These are phyloP conservation scores for Tetracladium setigerum DNA, from an alignment of 495 filamentous ascomycete genomes.

Conservation along the genomic window DNA sequence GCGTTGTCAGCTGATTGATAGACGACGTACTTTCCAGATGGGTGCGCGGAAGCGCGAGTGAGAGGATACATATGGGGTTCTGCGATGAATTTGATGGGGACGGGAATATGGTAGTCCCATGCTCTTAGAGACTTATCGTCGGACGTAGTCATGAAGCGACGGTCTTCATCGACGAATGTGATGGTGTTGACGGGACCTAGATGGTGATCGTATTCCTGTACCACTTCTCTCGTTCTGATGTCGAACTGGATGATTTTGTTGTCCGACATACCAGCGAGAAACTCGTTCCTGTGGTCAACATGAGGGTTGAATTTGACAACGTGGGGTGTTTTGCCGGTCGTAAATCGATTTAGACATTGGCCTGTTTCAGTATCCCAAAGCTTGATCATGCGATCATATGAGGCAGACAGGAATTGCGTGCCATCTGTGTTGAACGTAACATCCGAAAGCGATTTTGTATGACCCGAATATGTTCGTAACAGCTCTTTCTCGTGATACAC, in stretches of 20 bases:
- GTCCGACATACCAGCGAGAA: slow-evolving; percentile 92
- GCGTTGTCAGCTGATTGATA: slow-evolving; percentile 94
- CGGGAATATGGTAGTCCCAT: slow-evolving; percentile 97
- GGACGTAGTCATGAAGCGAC: slow-evolving; percentile 94
- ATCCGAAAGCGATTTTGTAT: slow-evolving; percentile 85
- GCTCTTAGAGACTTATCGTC: slow-evolving; percentile 94
- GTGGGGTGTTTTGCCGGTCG: slow-evolving; percentile 88
- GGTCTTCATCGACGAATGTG: slow-evolving; percentile 89
- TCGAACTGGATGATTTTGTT: slow-evolving; percentile 99
- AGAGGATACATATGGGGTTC: slow-evolving; percentile 97
- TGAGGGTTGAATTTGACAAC: slow-evolving; percentile 88
- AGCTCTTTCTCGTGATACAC: slow-evolving; percentile 84
- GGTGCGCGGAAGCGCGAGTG: slow-evolving; percentile 72
- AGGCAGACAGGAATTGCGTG: slow-evolving; percentile 83
- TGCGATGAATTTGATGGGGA: slow-evolving; percentile 67
- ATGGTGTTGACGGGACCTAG: slow-evolving; percentile 96
- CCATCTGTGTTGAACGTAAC: slow-evolving; percentile 78
- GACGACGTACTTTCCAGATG: slow-evolving; percentile 83
- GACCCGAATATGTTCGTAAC: slow-evolving; percentile 81
- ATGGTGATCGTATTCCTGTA: slow-evolving; percentile 98
- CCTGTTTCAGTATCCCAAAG: slow-evolving; percentile 98
- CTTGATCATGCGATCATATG: slow-evolving; percentile 91
- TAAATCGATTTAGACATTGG: slow-evolving; percentile 75
- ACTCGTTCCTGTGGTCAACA: slow-evolving; percentile 71
- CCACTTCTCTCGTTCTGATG: slow-evolving; percentile 66